These are phyloP conservation scores for Tetrahymena borealis DNA, from an alignment of 73 alveolate genomes.

Conservation along the genomic window DNA sequence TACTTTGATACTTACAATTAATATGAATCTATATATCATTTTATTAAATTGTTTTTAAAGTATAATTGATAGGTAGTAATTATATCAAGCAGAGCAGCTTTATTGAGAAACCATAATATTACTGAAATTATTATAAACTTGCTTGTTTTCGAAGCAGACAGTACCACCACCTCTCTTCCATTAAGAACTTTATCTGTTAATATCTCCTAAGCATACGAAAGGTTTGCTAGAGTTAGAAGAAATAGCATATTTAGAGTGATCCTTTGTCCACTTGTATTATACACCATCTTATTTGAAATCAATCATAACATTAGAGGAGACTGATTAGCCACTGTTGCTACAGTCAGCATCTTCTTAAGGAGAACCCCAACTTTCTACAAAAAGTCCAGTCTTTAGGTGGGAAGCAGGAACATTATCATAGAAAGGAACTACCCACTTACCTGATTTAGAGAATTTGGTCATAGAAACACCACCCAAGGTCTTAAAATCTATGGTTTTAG, in stretches of 20 bases:
- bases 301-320: slow-evolving; percentile 1
- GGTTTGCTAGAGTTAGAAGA: background rate
- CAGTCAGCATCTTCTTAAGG: slow-evolving; percentile 9
- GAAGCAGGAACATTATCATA: slow-evolving; percentile 27
- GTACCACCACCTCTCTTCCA: slow-evolving; percentile 40
- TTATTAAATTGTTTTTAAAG: background rate
- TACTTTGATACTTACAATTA: too few species aligned
- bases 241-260: slow-evolving; percentile 28
- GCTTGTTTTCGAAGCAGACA: slow-evolving; percentile 6
- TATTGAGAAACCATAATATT: background rate
- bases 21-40: too few species aligned
- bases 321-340: background rate
- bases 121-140: background rate
- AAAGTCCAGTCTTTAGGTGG: background rate
- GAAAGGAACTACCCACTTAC: slow-evolving; percentile 5
- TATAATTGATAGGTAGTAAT: background rate
- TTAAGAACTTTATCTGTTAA: slow-evolving; percentile 23
- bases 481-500: background rate
- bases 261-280: slow-evolving; percentile 18
- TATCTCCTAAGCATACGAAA: slow-evolving; percentile 14
- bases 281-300: slow-evolving; percentile 24
- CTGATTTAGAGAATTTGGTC: slow-evolving; percentile 9
- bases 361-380: slow-evolving; percentile 37
- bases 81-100: background rate
- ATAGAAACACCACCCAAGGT: background rate